Evolutionary conservation across 768 basidiomycete genomes (phyloP).

Genomic region (Hygrocybe coccinea): DNA sequence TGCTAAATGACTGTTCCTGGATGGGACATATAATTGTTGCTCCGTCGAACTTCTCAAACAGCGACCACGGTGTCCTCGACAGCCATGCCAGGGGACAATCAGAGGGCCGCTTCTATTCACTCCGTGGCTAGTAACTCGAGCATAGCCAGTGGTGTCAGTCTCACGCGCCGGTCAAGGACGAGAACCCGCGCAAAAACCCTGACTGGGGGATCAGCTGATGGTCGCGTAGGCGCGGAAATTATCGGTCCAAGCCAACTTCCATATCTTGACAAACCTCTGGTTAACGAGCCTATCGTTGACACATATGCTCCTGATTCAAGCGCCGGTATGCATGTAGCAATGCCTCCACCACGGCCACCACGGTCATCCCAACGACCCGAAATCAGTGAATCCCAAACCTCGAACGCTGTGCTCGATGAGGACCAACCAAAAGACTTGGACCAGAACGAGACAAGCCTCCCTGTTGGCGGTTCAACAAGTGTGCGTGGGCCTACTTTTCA

Average conservation of each 20-base stretch:
- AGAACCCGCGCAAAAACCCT: constrained; percentile 53
- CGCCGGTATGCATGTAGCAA: constrained; percentile 11
- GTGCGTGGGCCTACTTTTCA: not conserved
- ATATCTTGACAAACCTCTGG: constrained; percentile 26
- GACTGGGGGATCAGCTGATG: constrained; percentile 19
- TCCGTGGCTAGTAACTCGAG: constrained; percentile 50
- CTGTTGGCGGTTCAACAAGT: not conserved
- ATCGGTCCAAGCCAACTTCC: constrained; percentile 31
- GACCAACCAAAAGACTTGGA: not conserved
- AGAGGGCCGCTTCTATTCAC: constrained; percentile 38
- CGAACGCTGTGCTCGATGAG: not conserved
- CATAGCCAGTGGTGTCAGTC: constrained; percentile 45
- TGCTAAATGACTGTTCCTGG: not conserved
- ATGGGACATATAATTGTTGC: not conserved
- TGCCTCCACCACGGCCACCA: constrained; percentile 17
- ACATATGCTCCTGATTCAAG: constrained; percentile 11
- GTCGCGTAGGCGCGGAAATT: constrained; percentile 1
- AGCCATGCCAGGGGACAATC: not conserved
- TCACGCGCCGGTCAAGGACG: constrained; percentile 50
- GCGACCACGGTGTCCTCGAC: not conserved
- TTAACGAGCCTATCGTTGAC: constrained; percentile 22
- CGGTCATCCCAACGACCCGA: constrained; percentile 19
- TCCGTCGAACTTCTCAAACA: not conserved
- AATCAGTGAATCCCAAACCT: not conserved
- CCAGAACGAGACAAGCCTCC: not conserved